Base-by-base conservation (phyloP, 1,284 basidiomycete species). In the Neotropicomus parvogracilis region DNA sequence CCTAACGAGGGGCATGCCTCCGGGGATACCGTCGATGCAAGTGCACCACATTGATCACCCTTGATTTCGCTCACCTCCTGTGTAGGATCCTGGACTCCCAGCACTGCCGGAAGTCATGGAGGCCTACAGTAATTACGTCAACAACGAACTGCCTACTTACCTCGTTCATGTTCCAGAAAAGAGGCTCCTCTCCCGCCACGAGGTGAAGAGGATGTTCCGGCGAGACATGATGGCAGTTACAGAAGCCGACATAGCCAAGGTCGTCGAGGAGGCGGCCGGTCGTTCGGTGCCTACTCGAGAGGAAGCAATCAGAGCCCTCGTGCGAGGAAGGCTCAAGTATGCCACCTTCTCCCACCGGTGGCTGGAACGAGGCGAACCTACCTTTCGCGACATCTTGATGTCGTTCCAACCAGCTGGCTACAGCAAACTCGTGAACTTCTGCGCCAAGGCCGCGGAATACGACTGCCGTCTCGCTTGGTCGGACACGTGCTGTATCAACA, bases 361-460 rank as follows among this genome's bases (percentile, higher is more conserved):
- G 84, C 14, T 82, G 80, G 7, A 87, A 79, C 61, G 78, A 76
- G n/a, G 81, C 77, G 37, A 11, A 59, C 82, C 49, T 74, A 85
- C 59, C 76, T 85, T 63, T 75, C 82, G n/a, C 71, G 73, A 34
- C 70, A 50, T 63, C 39, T 37, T 57, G 40, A 64, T 59, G 62
- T 67, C 61, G 3, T 64, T 67, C 44, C 41, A 8, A 33, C 65
- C 61, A 1, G 49, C 58, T 3, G 64, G 62, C 31, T 66, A 67
- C 10, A 29, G 17, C 43, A 64, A 64, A 14, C 57, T 64, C n/a
- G 48, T 16, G 27, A 51, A 48, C 3, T 67, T 64, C 24, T 68
- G 62, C 38, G 35, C 17, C 1, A 64, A 55, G 27, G 62, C 65
- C 9, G 54, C 48, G 0, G 63, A 62, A 32, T 66, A 62, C 28